A percentile compares a stretch with the other conserved stretches of the same genome.
phyloP scores from a whole-genome alignment of 371 early-diverging fungal species.

The Zychaea mexicana region DNA sequence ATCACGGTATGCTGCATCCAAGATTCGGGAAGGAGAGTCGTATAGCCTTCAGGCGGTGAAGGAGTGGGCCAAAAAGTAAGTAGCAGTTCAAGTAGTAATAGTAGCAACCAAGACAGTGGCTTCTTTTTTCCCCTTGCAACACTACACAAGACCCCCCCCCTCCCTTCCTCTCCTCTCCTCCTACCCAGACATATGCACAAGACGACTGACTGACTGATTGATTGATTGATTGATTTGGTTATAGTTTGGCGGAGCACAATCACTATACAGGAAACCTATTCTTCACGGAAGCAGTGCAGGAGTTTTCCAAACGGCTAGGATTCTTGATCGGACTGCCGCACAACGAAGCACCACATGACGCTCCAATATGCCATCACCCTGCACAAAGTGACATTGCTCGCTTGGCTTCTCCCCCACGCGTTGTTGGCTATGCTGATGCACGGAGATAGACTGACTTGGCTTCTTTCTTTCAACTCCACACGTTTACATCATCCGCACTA shows the following conservation, averaged over 20 bases:
- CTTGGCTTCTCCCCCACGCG: constrained; percentile 30
- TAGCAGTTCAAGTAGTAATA: too few relatives aligned
- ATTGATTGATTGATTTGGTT: not conserved
- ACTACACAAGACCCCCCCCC: too few relatives aligned
- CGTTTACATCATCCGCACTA: too few relatives aligned
- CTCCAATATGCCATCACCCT: constrained; percentile 29
- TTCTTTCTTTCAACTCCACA: constrained; percentile 7
- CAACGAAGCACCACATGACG: constrained; percentile 15
- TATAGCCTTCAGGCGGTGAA: constrained; percentile 72
- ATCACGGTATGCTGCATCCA: constrained; percentile 68
- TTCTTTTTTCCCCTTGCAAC: too few relatives aligned
- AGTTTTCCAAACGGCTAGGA: constrained; percentile 69
- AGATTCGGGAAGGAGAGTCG: constrained; percentile 76
- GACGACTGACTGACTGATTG: too few relatives aligned
- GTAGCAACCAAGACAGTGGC: too few relatives aligned
- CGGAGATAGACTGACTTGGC: constrained; percentile 14
- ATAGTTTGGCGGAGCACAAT: constrained; percentile 63
- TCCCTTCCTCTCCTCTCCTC: too few relatives aligned
- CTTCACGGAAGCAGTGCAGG: constrained; percentile 64
- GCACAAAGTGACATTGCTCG: constrained; percentile 25
- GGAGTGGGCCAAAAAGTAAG: constrained; percentile 80
- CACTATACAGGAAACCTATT: constrained; percentile 40
- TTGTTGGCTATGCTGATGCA: constrained; percentile 37
- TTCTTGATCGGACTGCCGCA: constrained; percentile 63
- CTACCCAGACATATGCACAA: too few relatives aligned